Percentiles rank a stretch among this genome's conserved stretches.
Evolutionary conservation across 352 stramenopile genomes (phyloP).

Genomic region (Phytophthora hybrid): DNA sequence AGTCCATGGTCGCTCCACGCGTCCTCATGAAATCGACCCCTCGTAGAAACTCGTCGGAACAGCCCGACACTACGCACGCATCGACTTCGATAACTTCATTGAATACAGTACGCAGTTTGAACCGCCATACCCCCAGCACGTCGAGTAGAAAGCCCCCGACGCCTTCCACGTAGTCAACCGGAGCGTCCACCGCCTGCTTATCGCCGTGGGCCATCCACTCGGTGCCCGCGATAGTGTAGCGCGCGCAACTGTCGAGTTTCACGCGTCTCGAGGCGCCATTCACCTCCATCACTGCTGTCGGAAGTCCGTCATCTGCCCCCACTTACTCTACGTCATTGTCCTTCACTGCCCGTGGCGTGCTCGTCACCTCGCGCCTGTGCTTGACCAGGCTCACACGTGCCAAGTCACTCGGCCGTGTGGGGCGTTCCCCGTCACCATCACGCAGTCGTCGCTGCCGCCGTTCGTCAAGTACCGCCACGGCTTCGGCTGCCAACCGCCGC

Average conservation of each 20-base stretch:
- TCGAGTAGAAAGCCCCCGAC: not conserved
- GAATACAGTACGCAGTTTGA: not conserved
- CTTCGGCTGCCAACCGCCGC: not conserved
- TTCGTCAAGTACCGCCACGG: not conserved
- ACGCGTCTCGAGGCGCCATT: not conserved
- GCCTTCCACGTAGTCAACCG: not conserved
- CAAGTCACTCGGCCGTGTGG: not conserved
- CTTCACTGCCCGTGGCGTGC: not conserved
- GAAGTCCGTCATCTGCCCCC: not conserved
- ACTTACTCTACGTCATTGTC: not conserved
- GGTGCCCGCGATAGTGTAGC: too few relatives aligned
- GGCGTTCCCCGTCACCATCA: not conserved
- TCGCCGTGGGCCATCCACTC: not conserved
- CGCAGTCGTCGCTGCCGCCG: not conserved
- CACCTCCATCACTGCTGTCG: not conserved
- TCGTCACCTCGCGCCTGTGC: not conserved
- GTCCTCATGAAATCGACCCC: not conserved
- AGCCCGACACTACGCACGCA: constrained; percentile 1
- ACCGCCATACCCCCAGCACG: not conserved
- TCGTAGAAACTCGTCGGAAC: not conserved
- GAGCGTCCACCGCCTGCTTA: not conserved
- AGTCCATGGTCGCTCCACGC: not conserved
- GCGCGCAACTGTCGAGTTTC: not conserved
- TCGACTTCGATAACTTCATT: not conserved
- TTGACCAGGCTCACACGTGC: not conserved